A percentile compares a stretch with the other conserved stretches of the same genome.
These are phyloP conservation scores for Sarocladium brachiariae DNA, from an alignment of 2,329 filamentous ascomycete species.

Conservation along the genomic window DNA sequence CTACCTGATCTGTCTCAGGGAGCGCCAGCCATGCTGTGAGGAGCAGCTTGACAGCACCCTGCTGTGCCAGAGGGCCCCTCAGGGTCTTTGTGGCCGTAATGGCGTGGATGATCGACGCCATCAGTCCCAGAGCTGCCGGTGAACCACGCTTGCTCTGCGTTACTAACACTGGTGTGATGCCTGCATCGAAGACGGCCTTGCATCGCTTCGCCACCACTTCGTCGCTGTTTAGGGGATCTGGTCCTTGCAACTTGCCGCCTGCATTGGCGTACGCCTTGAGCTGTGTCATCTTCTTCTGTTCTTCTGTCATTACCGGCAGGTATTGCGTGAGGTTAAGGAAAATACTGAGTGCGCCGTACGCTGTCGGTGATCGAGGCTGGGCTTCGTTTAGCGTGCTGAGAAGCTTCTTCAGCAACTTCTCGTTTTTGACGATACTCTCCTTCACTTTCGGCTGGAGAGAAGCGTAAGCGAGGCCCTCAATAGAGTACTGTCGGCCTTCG, in stretches of 20 bases:
- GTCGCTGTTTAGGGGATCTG: slow-evolving; percentile 68
- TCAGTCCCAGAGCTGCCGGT: slow-evolving; percentile 61
- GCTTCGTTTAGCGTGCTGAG: slow-evolving; percentile 55
- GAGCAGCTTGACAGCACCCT: slow-evolving; percentile 84
- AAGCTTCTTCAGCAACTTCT: slow-evolving; percentile 61
- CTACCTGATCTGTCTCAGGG: slow-evolving; percentile 39
- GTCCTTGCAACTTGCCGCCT: slow-evolving; percentile 55
- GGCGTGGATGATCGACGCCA: slow-evolving; percentile 69
- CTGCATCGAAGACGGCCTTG: slow-evolving; percentile 69
- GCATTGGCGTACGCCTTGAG: slow-evolving; percentile 92
- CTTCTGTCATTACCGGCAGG: slow-evolving; percentile 69
- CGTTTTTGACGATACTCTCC: slow-evolving; percentile 67
- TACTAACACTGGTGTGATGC: slow-evolving; percentile 69
- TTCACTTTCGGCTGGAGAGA: slow-evolving; percentile 82
- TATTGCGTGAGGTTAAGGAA: slow-evolving; percentile 81
- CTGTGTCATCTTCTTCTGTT: slow-evolving; percentile 86
- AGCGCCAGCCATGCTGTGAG: slow-evolving; percentile 63
- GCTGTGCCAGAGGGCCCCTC: slow-evolving; percentile 77
- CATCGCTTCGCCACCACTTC: slow-evolving; percentile 70
- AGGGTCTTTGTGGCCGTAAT: slow-evolving; percentile 68
- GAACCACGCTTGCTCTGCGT: slow-evolving; percentile 69
- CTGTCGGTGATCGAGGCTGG: slow-evolving; percentile 58
- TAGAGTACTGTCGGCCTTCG: slow-evolving; percentile 57
- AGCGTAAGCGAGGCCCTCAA: slow-evolving; percentile 89
- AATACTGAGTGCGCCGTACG: slow-evolving; percentile 82